Evolutionary conservation across 2,329 filamentous ascomycete species (phyloP), one percentile per base, ranked within the genome.

Genomic region (Periconia sp.): DNA sequence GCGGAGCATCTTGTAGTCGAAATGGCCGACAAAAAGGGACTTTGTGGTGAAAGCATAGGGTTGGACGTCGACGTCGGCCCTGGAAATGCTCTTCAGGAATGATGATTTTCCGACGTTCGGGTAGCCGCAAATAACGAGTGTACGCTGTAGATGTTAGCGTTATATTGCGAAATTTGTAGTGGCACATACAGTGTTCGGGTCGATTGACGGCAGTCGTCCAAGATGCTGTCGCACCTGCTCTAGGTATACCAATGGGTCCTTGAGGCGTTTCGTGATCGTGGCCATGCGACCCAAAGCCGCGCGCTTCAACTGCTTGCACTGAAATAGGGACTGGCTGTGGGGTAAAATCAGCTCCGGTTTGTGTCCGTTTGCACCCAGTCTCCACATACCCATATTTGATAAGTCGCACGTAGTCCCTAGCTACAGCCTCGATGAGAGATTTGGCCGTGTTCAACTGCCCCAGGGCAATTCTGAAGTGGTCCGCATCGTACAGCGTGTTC

Each of bases 41-140:
- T 97, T 97, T 40, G 94, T 99, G 24, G 94, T 96, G 80, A 99
- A 99, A 40, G 94, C 95, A 70, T 97, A 99, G 15, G 94, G 92
- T 76, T 97, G 92, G 23, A 96, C 89, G 66, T 96, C 92, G 43
- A 96, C 92, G 76, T 99, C 94, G 54, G 94, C 94, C 58, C 92
- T 83, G 36, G 91, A 95, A 63, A 97, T 87, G 67, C 87, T 94
- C 74, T 87, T 87, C 67, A 99, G 75, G 78, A 99, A 99, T 58
- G 89, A 95, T 42, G 89, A 95, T 78, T 99, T 99, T 73, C 94
- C 66, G n/a, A 69, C 65, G 64, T 99, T 99, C 59, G 94, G 94
- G 71, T 97, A 97, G 40, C 94, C 94, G 72, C 92, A 96, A 59
- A 99, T 96, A 54, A 99, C 81, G 31, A 99, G 84, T 1, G 94